These are phyloP conservation scores for Geranomyces variabilis DNA, from an alignment of 192 early-diverging fungal genomes.

Conservation along the genomic window DNA sequence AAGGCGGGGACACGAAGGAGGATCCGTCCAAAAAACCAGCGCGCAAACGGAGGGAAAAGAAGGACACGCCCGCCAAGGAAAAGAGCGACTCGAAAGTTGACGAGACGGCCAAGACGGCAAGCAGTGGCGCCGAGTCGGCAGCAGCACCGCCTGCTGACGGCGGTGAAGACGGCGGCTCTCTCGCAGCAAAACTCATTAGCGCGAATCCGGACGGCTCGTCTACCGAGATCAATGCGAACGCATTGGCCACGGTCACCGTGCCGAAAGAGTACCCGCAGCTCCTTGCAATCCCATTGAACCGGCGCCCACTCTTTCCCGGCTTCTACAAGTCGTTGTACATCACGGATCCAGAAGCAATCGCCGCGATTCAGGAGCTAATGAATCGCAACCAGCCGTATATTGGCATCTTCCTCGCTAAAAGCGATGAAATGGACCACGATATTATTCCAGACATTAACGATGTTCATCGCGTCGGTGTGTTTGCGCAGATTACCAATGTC, in stretches of 20 bases:
- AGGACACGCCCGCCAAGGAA: background rate
- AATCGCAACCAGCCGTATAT: conserved; percentile 96
- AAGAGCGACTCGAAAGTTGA: conserved; percentile 8
- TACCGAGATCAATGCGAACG: conserved; percentile 20
- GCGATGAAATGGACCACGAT: conserved; percentile 87
- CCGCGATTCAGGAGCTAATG: conserved; percentile 88
- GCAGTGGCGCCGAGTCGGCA: background rate
- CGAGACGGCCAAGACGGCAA: background rate
- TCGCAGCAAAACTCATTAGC: conserved; percentile 22
- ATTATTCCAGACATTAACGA: conserved; percentile 74
- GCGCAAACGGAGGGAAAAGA: conserved; percentile 1
- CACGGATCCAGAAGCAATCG: conserved; percentile 89
- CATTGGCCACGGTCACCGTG: conserved; percentile 50
- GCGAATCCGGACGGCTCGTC: conserved; percentile 18
- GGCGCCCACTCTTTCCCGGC: conserved; percentile 93
- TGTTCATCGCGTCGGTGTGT: conserved; percentile 89
- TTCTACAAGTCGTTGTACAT: conserved; percentile 98
- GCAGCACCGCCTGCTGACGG: conserved; percentile 10
- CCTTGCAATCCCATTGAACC: conserved; percentile 88
- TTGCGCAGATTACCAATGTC: conserved; percentile 95
- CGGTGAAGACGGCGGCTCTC: conserved; percentile 9
- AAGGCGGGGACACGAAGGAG: background rate
- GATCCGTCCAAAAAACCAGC: background rate
- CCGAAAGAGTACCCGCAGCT: conserved; percentile 94
- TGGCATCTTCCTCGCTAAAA: conserved; percentile 90